phyloP scores from a whole-genome alignment of 2,329 filamentous ascomycete genomes.

The Monosporascus ibericus region DNA sequence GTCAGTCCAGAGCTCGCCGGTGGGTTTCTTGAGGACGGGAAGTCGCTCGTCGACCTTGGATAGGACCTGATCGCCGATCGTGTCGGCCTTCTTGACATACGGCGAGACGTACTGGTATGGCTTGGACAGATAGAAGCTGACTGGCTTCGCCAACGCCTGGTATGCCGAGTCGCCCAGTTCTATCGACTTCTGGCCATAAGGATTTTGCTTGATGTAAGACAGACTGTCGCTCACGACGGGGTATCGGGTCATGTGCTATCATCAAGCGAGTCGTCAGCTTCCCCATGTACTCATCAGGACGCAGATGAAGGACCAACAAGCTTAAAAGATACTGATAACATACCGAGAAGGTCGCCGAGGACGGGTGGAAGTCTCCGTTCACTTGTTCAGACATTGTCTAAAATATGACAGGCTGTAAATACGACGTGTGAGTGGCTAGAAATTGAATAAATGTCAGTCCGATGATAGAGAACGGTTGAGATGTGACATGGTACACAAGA shows the following conservation, averaged over 20 bases:
- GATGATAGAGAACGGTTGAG: slow-evolving; percentile 1
- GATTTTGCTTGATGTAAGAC: slow-evolving; percentile 71
- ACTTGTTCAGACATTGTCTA: slow-evolving; percentile 25
- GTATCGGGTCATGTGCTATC: slow-evolving; percentile 76
- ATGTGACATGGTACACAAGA: slow-evolving; percentile 1
- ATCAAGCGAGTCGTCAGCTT: slow-evolving; percentile 7
- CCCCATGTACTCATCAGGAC: no score
- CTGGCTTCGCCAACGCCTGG: slow-evolving; percentile 67
- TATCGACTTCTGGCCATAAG: slow-evolving; percentile 77
- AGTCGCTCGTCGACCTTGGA: slow-evolving; percentile 63
- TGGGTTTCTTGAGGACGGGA: slow-evolving; percentile 70
- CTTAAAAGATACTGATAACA: slow-evolving; percentile 3
- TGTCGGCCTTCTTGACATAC: slow-evolving; percentile 77
- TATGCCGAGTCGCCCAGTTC: slow-evolving; percentile 70
- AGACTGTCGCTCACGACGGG: slow-evolving; percentile 77
- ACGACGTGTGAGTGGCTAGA: neutral
- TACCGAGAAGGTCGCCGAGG: slow-evolving; percentile 28
- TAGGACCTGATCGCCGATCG: slow-evolving; percentile 67
- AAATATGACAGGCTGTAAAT: neutral
- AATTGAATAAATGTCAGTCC: neutral
- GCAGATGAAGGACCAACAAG: no score
- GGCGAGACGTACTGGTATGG: slow-evolving; percentile 80
- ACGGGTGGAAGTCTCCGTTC: slow-evolving; percentile 26
- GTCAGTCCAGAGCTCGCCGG: slow-evolving; percentile 60
- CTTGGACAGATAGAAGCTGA: slow-evolving; percentile 70